Evolutionary conservation across 1,139 yeast genomes (phyloP).

Genomic region (Debaryomycetaceae sp.): DNA sequence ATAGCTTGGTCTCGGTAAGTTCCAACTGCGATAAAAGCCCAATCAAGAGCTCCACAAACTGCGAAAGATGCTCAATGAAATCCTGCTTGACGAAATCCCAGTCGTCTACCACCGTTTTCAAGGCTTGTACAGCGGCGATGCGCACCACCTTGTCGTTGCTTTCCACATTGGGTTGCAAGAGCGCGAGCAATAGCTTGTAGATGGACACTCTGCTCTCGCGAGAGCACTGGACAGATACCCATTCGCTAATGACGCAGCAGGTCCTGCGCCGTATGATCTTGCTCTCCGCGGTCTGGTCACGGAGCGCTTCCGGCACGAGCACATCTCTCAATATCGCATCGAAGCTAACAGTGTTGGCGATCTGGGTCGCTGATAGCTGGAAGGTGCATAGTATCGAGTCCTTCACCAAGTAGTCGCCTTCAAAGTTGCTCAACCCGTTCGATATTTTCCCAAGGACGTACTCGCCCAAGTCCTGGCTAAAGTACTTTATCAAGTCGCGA

Average conservation of each 20-base stretch:
- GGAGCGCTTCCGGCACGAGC: constrained; percentile 58
- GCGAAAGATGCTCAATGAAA: constrained; percentile 55
- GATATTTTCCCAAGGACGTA: constrained; percentile 58
- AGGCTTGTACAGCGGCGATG: constrained; percentile 63
- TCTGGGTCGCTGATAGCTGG: constrained; percentile 61
- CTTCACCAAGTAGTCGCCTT: constrained; percentile 48
- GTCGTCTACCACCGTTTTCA: constrained; percentile 63
- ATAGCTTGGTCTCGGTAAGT: constrained; percentile 65
- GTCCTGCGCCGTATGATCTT: constrained; percentile 69
- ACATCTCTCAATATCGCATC: constrained; percentile 46
- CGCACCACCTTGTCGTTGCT: constrained; percentile 66
- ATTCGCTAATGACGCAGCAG: constrained; percentile 65
- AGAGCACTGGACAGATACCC: constrained; percentile 64
- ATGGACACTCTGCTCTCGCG: constrained; percentile 47
- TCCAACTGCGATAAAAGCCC: constrained; percentile 36
- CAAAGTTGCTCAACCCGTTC: constrained; percentile 29
- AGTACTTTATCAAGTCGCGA: constrained; percentile 59
- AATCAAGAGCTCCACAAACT: constrained; percentile 39
- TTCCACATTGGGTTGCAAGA: constrained; percentile 31
- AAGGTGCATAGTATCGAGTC: constrained; percentile 79
- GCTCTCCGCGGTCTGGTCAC: constrained; percentile 32
- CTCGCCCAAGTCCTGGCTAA: constrained; percentile 50
- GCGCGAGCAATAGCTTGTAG: constrained; percentile 41
- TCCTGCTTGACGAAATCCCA: constrained; percentile 70
- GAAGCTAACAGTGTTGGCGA: constrained; percentile 55